Conservation (phyloP, 106 monocot species). For the Iris macrosiphon region DNA sequence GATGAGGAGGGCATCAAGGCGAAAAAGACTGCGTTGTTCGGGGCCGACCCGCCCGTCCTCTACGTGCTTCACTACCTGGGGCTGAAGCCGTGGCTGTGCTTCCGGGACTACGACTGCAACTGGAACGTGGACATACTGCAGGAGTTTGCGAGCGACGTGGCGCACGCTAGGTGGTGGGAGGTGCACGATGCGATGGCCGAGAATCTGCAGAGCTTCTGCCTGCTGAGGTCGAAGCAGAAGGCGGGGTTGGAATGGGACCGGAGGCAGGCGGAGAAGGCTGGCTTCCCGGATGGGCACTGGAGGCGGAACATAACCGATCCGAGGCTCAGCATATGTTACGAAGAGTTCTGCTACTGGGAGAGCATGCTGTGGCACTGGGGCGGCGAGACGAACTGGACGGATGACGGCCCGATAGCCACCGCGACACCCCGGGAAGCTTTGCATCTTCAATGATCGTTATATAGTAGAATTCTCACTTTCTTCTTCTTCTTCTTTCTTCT, state of each 20-base stretch:
- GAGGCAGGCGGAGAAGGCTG: conserved; percentile 53
- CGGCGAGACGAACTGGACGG: conserved; percentile 16
- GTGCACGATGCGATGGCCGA: conserved; percentile 56
- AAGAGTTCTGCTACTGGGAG: conserved; percentile 55
- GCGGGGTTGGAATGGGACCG: conserved; percentile 56
- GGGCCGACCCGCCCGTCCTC: conserved; percentile 34
- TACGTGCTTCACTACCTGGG: conserved; percentile 58
- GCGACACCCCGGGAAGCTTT: background rate
- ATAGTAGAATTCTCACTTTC: too few species aligned
- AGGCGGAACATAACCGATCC: conserved; percentile 33
- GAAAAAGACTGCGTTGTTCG: conserved; percentile 43
- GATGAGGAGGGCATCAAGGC: conserved; percentile 41
- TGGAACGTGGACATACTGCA: conserved; percentile 33
- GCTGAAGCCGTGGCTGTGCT: conserved; percentile 53
- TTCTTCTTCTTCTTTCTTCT: too few species aligned
- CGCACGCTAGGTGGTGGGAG: conserved; percentile 51
- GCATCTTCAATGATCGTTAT: too few species aligned
- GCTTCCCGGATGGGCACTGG: conserved; percentile 49
- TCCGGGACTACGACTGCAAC: conserved; percentile 29
- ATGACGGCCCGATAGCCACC: background rate
- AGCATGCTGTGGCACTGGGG: conserved; percentile 63
- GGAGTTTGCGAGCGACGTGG: conserved; percentile 62
- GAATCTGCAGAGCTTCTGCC: conserved; percentile 39
- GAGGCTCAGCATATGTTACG: conserved; percentile 31
- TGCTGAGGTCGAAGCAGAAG: conserved; percentile 58